Evolutionary conservation across 75 land plant species (phyloP).

Genomic region (Pinus albicaulis): DNA sequence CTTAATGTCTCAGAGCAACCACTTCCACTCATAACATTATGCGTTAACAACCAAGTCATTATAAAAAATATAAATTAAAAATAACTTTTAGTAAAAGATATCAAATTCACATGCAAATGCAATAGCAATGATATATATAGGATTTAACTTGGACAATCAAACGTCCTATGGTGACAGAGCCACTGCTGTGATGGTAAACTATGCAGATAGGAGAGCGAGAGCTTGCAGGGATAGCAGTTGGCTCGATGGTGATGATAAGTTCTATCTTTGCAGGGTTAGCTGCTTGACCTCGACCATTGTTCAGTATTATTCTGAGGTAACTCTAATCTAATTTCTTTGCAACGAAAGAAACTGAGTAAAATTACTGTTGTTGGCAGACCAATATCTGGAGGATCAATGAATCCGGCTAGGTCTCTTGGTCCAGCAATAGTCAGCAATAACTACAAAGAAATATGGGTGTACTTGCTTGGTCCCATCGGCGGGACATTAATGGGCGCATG

Average conservation of each 20-base stretch:
- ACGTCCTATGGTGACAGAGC: too few relatives aligned
- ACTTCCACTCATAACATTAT: too few relatives aligned
- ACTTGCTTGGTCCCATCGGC: conserved; percentile 47
- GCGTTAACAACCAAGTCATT: too few relatives aligned
- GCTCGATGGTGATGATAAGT: conserved; percentile 52
- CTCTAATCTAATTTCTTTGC: background rate
- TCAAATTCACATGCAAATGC: too few relatives aligned
- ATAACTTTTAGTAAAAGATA: too few relatives aligned
- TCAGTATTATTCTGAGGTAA: too few relatives aligned
- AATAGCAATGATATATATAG: too few relatives aligned
- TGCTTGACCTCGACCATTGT: background rate
- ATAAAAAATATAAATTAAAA: too few relatives aligned
- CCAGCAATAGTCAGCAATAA: conserved; percentile 61
- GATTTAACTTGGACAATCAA: too few relatives aligned
- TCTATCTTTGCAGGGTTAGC: conserved; percentile 73
- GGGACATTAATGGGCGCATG: conserved; percentile 75
- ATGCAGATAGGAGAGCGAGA: conserved; percentile 51
- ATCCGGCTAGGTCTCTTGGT: conserved; percentile 74
- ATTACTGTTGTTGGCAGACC: conserved; percentile 32
- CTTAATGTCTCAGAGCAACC: too few relatives aligned
- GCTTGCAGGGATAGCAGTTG: conserved; percentile 62
- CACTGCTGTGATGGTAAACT: background rate
- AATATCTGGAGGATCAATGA: conserved; percentile 83
- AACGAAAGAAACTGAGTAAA: background rate
- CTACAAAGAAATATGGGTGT: conserved; percentile 62